Conservation (phyloP, 805 yeast species). For the Yamadazyma paraphyllophila region DNA sequence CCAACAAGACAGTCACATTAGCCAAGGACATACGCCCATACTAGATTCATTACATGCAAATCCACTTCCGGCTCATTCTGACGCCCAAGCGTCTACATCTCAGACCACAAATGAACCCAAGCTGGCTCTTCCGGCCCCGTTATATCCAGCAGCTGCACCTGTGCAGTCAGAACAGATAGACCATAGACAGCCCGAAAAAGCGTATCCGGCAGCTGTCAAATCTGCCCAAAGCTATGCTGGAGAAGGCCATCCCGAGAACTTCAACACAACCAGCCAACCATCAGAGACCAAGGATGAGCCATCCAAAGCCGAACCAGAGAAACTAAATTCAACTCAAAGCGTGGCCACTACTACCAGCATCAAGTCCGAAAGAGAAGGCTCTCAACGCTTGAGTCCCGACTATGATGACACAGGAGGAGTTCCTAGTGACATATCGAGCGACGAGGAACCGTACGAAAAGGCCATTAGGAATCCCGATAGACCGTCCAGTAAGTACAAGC, state of each 20-base stretch:
- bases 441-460: conserved; percentile 6
- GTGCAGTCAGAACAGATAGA: no score
- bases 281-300: no score
- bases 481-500: conserved; percentile 5
- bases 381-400: no score
- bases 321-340: neutral
- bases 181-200: no score
- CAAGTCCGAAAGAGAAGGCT: neutral
- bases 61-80: neutral
- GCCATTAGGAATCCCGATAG: conserved; percentile 4
- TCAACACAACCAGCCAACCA: no score
- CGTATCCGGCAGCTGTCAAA: no score
- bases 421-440: conserved; percentile 8
- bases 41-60: neutral
- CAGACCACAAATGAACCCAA: no score
- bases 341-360: neutral
- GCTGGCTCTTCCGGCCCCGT: no score
- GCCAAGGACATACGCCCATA: neutral
- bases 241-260: no score
- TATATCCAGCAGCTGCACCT: no score
- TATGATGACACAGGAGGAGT: neutral
- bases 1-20: neutral
- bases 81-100: neutral
- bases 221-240: no score
- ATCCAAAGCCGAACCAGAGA: no score